Percentiles rank a stretch among this genome's conserved stretches.
Conservation (phyloP, 768 basidiomycete species). For the Naganishia randhawae region DNA sequence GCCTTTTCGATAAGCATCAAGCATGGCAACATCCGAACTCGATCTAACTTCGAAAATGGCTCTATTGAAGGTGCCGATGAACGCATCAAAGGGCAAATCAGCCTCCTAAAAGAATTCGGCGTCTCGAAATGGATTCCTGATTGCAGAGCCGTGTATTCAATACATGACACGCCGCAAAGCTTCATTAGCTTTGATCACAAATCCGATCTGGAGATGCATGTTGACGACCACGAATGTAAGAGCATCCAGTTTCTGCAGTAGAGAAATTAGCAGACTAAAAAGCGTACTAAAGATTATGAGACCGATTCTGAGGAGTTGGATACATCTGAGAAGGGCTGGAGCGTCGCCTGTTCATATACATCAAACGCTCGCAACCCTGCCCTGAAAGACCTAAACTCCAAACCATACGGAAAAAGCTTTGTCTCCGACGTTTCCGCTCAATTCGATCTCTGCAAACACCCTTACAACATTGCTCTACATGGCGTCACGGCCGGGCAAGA, state of each 20-base stretch:
- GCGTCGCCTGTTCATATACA: slow-evolving; percentile 29
- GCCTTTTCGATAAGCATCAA: slow-evolving; percentile 36
- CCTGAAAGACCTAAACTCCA: background rate
- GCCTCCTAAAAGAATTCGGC: slow-evolving; percentile 31
- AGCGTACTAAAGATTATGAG: slow-evolving; percentile 31
- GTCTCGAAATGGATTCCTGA: slow-evolving; percentile 36
- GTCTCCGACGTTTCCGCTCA: slow-evolving; percentile 43
- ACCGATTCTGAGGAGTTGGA: slow-evolving; percentile 32
- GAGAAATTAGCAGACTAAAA: background rate
- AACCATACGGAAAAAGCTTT: slow-evolving; percentile 39
- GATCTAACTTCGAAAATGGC: slow-evolving; percentile 19
- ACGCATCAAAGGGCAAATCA: slow-evolving; percentile 37
- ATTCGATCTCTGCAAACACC: slow-evolving; percentile 52
- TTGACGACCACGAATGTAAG: slow-evolving; percentile 43
- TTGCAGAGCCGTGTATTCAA: slow-evolving; percentile 35
- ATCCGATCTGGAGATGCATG: slow-evolving; percentile 34
- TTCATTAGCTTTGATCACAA: slow-evolving; percentile 38
- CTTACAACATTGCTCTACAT: slow-evolving; percentile 48
- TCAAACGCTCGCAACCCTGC: slow-evolving; percentile 24
- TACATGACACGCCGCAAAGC: slow-evolving; percentile 42
- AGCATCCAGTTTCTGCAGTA: background rate
- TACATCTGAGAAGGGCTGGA: slow-evolving; percentile 35
- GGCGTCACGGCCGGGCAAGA: slow-evolving; percentile 44
- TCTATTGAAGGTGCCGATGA: slow-evolving; percentile 35
- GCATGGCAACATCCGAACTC: slow-evolving; percentile 32